Conservation (phyloP, 75 land plant species). For the Picea sitchensis region DNA sequence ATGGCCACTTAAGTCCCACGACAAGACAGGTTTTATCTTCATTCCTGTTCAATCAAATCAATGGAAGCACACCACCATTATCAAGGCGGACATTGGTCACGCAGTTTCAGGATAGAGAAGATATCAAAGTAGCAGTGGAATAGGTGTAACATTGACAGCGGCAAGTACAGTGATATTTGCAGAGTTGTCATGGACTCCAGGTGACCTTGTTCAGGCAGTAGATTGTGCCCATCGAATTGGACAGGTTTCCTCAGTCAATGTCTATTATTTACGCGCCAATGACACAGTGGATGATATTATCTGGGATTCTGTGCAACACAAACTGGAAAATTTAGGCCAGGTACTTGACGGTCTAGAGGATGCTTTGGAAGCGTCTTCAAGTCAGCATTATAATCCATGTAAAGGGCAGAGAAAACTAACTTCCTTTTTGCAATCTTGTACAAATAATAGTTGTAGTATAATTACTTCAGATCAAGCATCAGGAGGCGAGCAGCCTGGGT, state of each 20-base stretch:
- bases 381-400: conserved; percentile 17
- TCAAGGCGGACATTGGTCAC: no score
- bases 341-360: conserved; percentile 82
- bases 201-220: conserved; percentile 46
- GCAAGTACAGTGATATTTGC: conserved; percentile 46
- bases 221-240: conserved; percentile 48
- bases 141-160: not conserved
- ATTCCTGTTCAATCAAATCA: no score
- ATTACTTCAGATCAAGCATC: not conserved
- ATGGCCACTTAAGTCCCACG: no score
- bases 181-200: conserved; percentile 53
- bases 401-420: conserved; percentile 36
- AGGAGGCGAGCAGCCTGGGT: not conserved
- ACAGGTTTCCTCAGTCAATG: conserved; percentile 46
- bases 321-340: conserved; percentile 16
- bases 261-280: conserved; percentile 45
- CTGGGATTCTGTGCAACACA: conserved; percentile 7
- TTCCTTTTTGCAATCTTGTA: conserved; percentile 26
- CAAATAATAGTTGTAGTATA: not conserved
- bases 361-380: conserved; percentile 49
- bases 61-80: not conserved
- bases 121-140: no score
- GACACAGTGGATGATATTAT: conserved; percentile 45
- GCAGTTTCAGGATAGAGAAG: no score
- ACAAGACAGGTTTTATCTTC: no score